phyloP scores from a whole-genome alignment of 768 basidiomycete species.

The Serendipita sp. region DNA sequence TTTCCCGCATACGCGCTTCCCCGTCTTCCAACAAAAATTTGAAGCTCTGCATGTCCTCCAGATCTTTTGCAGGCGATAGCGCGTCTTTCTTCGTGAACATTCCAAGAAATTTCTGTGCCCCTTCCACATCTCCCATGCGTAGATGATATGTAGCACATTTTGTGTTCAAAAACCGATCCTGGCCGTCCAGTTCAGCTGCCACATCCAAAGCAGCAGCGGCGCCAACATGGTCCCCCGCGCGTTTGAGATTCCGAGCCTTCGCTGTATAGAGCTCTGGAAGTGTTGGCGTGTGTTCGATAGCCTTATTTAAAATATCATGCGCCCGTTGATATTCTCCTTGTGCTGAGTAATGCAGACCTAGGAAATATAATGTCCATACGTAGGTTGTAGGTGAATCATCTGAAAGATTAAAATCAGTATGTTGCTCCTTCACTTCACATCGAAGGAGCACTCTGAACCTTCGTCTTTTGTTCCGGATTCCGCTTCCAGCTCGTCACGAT shows the following conservation, averaged over 20 bases:
- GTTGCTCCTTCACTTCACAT: neutral
- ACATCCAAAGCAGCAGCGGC: constrained; percentile 67
- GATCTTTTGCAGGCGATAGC: constrained; percentile 50
- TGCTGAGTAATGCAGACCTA: constrained; percentile 75
- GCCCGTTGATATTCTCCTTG: constrained; percentile 35
- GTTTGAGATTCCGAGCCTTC: constrained; percentile 71
- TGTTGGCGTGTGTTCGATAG: constrained; percentile 77
- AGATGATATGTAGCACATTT: constrained; percentile 85
- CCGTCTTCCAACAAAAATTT: constrained; percentile 76
- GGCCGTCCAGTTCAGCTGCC: constrained; percentile 72
- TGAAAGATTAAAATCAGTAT: constrained; percentile 8
- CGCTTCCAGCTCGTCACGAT: constrained; percentile 20
- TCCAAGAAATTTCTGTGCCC: constrained; percentile 58
- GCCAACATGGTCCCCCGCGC: constrained; percentile 59
- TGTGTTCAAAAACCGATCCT: constrained; percentile 89
- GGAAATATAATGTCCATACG: constrained; percentile 90
- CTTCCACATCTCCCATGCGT: constrained; percentile 61
- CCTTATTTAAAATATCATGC: constrained; percentile 43
- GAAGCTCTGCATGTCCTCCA: constrained; percentile 92
- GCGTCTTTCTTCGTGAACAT: constrained; percentile 97
- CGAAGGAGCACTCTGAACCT: neutral
- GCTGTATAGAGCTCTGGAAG: constrained; percentile 78
- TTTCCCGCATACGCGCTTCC: constrained; percentile 45
- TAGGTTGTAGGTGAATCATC: constrained; percentile 61
- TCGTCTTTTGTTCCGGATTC: neutral